Evolutionary conservation across 306 rosid species (phyloP), one percentile per base, ranked within the genome.

Genomic region (Malus sieversii): DNA sequence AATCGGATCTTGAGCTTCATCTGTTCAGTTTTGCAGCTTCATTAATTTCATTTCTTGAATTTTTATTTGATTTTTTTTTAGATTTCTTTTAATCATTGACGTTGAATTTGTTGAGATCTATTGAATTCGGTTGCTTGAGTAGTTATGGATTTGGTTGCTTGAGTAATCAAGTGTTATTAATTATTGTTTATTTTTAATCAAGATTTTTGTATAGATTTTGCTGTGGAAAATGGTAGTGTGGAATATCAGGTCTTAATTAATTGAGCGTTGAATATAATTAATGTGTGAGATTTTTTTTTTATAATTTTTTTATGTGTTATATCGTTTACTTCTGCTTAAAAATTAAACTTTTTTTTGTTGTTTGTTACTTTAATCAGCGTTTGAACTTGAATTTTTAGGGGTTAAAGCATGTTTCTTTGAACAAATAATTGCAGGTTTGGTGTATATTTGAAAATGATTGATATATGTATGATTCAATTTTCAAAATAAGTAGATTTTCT

Each of bases 101-200:
- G 78, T 79, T 86, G 85, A 83, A 83, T 82, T 76, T 57, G 59
- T 75, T 55, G 74, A 83, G 97, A 89, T 91, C 96, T 85, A 71
- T 73, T 38, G 9, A 74, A 75, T 70, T 75, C 66, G 58, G 42
- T 78, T 79, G 80, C 83, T 80, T 76, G 45, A 32, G 4, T 81
- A 32, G 60, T 46, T 66, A 20, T 66, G 68, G 74, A 64, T 53
- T 70, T 64, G 68, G 74, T 79, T 73, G 77, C 29, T 44, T 74
- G 72, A 67, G 20, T 16, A 61, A 53, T 32, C 52, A 67, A 72
- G 79, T 77, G 67, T 86, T 75, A 62, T 70, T 35, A 30, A 45
- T 64, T n/a, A 61, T 73, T 25, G 57, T 76, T 71, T 61, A 51
- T 78, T 77, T 19, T 84, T 25, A 77, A 23, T 52, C 70, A 73